Evolutionary conservation across 176 grass and related monocot genomes (phyloP), one percentile per base, ranked within the genome.

Genomic region (Oryza nivara): DNA sequence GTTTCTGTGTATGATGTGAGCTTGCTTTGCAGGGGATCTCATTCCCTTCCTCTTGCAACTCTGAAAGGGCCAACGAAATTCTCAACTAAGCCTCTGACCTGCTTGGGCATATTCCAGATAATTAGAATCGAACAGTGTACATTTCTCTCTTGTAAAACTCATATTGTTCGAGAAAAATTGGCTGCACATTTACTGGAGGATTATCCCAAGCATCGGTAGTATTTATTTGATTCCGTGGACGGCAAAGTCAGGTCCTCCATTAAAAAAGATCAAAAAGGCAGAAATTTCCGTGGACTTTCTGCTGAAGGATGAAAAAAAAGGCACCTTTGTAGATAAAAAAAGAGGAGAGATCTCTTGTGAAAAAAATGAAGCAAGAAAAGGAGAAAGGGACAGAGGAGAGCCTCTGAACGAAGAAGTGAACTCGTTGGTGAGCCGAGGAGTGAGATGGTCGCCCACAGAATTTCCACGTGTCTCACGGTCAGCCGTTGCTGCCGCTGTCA

Each of bases 401-500:
- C 58, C 9, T 63, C 58, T 63, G 7, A 22, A 0, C 56, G 20
- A 22, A 60, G 56, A 9, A 22, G 20, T 22, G 20, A 56, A 56
- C 52, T 56, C 54, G 54, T n/a, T n/a, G 19, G 36, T 45, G 74
- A 75, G 19, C 43, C 41, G 72, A 35, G 44, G 13, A 75, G 58
- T 1, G 58, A 22, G n/a, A 63, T 63, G 58, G 54, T 8, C 19
- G 13, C n/a, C 56, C 35, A 16, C 30, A 48, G 65, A 26, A 6
- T 40, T 8, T 76, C 63, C 63, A 41, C 60, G 72, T 65, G 7
- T 84, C 61, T 22, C 47, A 22, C n/a, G 19, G 8, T 25, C 72
- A 25, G 56, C 84, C 84, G 67, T 48, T 20, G 8, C 72, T 12
- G 64, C 54, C 72, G 65, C 38, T 22, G 35, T 79, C 68, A 4